Base-by-base conservation (phyloP, 495 filamentous ascomycete species). In the Xylaria longipes region DNA sequence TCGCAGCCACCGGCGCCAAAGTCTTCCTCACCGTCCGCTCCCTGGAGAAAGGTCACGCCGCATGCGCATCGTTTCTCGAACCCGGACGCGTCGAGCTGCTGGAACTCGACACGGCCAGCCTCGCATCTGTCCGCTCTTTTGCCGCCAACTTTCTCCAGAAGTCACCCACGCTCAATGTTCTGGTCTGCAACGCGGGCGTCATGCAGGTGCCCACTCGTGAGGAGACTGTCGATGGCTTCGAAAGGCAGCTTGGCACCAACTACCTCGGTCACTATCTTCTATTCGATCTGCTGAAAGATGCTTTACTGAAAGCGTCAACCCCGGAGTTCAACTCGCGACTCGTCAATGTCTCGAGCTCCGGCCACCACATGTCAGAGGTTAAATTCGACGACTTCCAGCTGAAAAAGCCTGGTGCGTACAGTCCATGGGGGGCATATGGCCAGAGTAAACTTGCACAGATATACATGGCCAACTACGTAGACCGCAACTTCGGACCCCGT, bases 251-350 rank as follows among this genome's bases (percentile, higher is more conserved):
- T 63, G 81, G 77, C 25, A 83, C 79, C 9, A 85, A 87, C 72
- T 80, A 87, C 70, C 76, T 87, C 2, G 77, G 68, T 0, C 84
- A 87, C 56, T 87, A 85, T 77, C 80, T 87, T 15, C 80, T 88
- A 20, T 86, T 87, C 77, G 57, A 82, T 12, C 82, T 84, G 3
- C 79, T 88, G 27, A 80, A 82, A 67, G 71, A 75, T 14, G 68
- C 79, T 27, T 72, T 87, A 11, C 78, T 86, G 22, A 66, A 77
- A 15, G 74, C 72, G 29, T 74, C 80, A 1, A 81, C 81, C 22
- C 79, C 83, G 0, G 46, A 50, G 0, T 83, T 82, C 73, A 68
- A 80, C 67, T 87, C 85, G 12, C 79, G 84, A 11, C 84, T 84
- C 14, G 78, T 87, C 20, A 72, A 68, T 37, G 76, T 87, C 41